These are phyloP conservation scores for Guadua angustifolia DNA, from an alignment of 176 grass and related monocot genomes.

Conservation along the genomic window DNA sequence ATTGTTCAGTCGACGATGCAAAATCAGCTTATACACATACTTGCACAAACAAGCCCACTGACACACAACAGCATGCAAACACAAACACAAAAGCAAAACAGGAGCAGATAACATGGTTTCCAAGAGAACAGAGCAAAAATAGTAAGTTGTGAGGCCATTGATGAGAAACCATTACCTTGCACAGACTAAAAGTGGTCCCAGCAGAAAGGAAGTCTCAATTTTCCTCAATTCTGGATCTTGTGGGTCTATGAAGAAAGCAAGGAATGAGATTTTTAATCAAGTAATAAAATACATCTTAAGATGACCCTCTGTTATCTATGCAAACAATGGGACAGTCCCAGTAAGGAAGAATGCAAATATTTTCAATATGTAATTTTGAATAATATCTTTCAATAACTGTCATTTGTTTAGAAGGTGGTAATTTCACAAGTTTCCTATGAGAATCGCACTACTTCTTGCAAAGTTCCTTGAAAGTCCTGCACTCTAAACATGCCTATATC, in stretches of 20 bases:
- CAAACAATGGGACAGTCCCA: not conserved
- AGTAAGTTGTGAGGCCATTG: too few species aligned
- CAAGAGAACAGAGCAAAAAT: too few species aligned
- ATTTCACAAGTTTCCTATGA: not conserved
- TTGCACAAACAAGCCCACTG: not conserved
- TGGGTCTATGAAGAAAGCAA: too few species aligned
- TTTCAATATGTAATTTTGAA: not conserved
- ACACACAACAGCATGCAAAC: not conserved
- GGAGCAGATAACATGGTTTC: not conserved
- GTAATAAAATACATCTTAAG: conserved; percentile 54
- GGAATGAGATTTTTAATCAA: too few species aligned
- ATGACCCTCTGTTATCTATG: not conserved
- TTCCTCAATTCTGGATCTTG: not conserved
- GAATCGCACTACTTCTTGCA: not conserved
- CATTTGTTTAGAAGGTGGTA: not conserved
- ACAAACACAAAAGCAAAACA: conserved; percentile 5
- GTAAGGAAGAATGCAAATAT: conserved; percentile 21
- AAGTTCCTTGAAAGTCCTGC: not conserved
- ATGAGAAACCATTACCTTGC: too few species aligned
- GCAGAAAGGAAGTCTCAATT: too few species aligned
- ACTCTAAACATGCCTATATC: not conserved
- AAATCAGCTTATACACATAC: conserved; percentile 9
- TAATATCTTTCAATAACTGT: not conserved
- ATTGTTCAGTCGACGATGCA: not conserved
- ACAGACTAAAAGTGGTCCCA: too few species aligned